These are phyloP conservation scores for Vitis amurensis DNA, from an alignment of 164 flowering plant species.

Conservation along the genomic window DNA sequence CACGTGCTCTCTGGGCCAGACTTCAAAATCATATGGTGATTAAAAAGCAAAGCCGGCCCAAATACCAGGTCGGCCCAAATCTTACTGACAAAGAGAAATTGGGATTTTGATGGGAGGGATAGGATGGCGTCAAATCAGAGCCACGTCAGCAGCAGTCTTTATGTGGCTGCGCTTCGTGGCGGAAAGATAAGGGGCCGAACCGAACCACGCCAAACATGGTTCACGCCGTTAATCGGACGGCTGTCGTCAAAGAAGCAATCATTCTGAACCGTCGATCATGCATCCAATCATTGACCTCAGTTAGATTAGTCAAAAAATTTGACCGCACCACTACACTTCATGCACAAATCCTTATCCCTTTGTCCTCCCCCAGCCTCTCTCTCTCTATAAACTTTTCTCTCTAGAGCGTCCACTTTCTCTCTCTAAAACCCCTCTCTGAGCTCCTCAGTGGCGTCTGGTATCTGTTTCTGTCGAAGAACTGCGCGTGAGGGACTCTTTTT, in stretches of 20 bases:
- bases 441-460: too few species aligned
- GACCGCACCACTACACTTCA: not conserved
- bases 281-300: constrained; percentile 1
- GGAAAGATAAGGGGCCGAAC: not conserved
- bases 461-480: too few species aligned
- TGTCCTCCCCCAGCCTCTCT: not conserved
- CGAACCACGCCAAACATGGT: not conserved
- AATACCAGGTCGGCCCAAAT: too few species aligned
- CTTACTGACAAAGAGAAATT: too few species aligned
- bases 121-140: not conserved
- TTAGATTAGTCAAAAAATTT: not conserved
- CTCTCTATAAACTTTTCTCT: constrained; percentile 1
- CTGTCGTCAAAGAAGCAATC: not conserved
- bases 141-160: not conserved
- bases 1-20: too few species aligned
- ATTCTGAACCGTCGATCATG: not conserved
- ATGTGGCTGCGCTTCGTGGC: not conserved
- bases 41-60: too few species aligned
- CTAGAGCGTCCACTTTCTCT: too few species aligned
- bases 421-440: too few species aligned
- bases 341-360: not conserved
- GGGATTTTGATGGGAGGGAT: too few species aligned
- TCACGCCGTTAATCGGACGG: not conserved
- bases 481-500: too few species aligned
- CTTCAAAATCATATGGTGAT: too few species aligned